Evolutionary conservation across 345 rosid genomes (phyloP).

Genomic region (Mangifera indica): DNA sequence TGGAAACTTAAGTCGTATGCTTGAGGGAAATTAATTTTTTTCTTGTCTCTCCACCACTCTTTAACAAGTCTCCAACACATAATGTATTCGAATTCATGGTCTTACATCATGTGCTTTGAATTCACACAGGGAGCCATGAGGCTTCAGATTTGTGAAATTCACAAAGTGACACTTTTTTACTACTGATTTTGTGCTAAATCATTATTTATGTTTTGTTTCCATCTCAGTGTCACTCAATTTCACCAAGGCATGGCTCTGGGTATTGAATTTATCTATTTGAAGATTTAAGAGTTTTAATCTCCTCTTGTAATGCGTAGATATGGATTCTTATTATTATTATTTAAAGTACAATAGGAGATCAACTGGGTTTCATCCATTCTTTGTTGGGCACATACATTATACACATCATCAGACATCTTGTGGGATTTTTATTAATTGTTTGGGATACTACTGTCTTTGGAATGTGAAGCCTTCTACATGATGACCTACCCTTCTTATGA

Average conservation of each 20-base stretch:
- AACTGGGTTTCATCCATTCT: too few species aligned
- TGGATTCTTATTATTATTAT: not conserved
- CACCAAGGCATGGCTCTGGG: constrained; percentile 63
- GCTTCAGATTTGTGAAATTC: not conserved
- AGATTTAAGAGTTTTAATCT: not conserved
- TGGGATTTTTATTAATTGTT: too few species aligned
- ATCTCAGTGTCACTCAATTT: constrained; percentile 68
- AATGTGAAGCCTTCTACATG: not conserved
- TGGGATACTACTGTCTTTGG: too few species aligned
- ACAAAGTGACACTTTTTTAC: constrained; percentile 4
- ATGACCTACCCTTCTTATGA: constrained; percentile 7
- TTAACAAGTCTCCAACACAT: too few species aligned
- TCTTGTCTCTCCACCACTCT: too few species aligned
- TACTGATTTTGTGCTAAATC: constrained; percentile 10
- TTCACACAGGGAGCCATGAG: too few species aligned
- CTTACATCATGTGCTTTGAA: too few species aligned
- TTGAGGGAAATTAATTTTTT: too few species aligned
- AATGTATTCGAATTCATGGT: not conserved
- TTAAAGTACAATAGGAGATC: too few species aligned
- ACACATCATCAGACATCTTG: too few species aligned
- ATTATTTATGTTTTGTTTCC: constrained; percentile 32
- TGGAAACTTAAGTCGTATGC: not conserved
- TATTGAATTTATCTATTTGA: constrained; percentile 30
- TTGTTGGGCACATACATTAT: too few species aligned
- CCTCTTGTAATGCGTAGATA: not conserved